phyloP scores from a whole-genome alignment of 164 flowering plant species.

The grape (Vitis vinifera) region DNA sequence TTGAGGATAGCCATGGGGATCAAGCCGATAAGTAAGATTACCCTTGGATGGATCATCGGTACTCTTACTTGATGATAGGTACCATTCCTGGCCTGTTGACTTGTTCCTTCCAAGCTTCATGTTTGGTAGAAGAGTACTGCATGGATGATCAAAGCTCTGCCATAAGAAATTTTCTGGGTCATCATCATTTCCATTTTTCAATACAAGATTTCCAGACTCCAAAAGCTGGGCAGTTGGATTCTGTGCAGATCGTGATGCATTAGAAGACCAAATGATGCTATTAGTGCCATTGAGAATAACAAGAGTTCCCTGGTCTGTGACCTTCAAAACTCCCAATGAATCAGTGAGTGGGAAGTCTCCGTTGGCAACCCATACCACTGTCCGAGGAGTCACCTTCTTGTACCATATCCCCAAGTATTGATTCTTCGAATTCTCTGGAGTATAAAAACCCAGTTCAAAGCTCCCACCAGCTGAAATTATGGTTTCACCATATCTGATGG shows the following conservation, averaged over 20 bases:
- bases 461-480: not conserved
- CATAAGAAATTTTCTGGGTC: not conserved
- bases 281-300: too few species aligned
- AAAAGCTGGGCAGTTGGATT: too few species aligned
- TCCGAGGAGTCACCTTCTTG: too few species aligned
- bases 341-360: too few species aligned
- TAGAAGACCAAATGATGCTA: too few species aligned
- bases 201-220: not conserved
- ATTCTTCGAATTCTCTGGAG: too few species aligned
- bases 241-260: too few species aligned
- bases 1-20: not conserved
- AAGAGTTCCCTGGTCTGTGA: too few species aligned
- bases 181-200: constrained; percentile 1
- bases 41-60: not conserved
- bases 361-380: not conserved
- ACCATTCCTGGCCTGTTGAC: not conserved
- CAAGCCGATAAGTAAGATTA: not conserved
- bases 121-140: not conserved
- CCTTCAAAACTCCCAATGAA: not conserved
- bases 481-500: not conserved
- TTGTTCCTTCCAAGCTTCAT: not conserved
- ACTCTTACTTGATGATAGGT: not conserved
- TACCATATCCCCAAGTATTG: too few species aligned
- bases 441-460: too few species aligned
- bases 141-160: too few species aligned